These are phyloP conservation scores for Megacollybia marginata DNA, from an alignment of 768 basidiomycete genomes.

Conservation along the genomic window DNA sequence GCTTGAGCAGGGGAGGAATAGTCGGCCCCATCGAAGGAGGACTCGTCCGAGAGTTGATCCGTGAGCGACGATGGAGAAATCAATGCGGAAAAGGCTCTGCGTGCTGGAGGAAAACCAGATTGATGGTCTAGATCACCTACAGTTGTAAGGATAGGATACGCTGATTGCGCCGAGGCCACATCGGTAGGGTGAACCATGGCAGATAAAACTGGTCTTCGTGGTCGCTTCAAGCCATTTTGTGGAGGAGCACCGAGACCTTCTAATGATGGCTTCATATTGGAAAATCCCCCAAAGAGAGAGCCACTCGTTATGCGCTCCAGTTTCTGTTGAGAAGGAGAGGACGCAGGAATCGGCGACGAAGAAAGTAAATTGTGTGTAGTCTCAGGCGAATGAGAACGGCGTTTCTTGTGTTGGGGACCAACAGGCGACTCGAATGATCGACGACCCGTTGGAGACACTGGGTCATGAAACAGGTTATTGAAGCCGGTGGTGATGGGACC, in stretches of 20 bases:
- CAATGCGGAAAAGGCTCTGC: constrained; percentile 75
- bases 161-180: constrained; percentile 27
- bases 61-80: constrained; percentile 55
- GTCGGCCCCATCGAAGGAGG: constrained; percentile 61
- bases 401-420: constrained; percentile 40
- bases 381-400: constrained; percentile 55
- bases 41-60: constrained; percentile 35
- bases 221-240: constrained; percentile 46
- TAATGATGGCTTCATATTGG: constrained; percentile 37
- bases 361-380: constrained; percentile 20
- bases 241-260: constrained; percentile 50
- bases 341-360: constrained; percentile 44
- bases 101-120: constrained; percentile 35
- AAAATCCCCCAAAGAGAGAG: constrained; percentile 38
- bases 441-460: constrained; percentile 36
- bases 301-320: constrained; percentile 41
- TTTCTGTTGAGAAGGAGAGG: constrained; percentile 44
- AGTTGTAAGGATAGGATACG: constrained; percentile 31
- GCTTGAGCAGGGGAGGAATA: constrained; percentile 79
- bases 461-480: constrained; percentile 53
- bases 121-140: constrained; percentile 18
- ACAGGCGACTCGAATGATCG: constrained; percentile 38
- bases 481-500: constrained; percentile 48
- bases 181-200: constrained; percentile 48
- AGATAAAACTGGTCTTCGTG: constrained; percentile 61